phyloP scores from a whole-genome alignment of 805 yeast genomes.

The Pichia deserticola region DNA sequence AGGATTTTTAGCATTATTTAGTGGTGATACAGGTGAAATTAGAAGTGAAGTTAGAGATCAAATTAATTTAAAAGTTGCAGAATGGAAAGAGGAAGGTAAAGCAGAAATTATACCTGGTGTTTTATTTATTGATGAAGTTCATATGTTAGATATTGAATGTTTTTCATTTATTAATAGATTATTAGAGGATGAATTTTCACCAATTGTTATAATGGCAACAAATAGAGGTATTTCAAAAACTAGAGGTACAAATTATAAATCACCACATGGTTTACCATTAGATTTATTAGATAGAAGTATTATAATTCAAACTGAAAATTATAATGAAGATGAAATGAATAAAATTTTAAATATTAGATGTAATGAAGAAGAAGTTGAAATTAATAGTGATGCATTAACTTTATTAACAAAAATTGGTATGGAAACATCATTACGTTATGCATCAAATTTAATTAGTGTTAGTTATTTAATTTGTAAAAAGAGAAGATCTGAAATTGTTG shows the following conservation, averaged over 20 bases:
- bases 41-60: conserved; percentile 76
- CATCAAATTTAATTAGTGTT: conserved; percentile 85
- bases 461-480: conserved; percentile 76
- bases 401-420: conserved; percentile 67
- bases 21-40: conserved; percentile 93
- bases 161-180: conserved; percentile 93
- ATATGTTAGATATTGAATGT: conserved; percentile 96
- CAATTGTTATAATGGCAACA: conserved; percentile 91
- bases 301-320: conserved; percentile 89
- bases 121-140: conserved; percentile 93
- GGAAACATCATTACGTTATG: conserved; percentile 79
- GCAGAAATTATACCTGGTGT: conserved; percentile 99
- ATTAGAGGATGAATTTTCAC: conserved; percentile 84
- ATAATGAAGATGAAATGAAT: conserved; percentile 72
- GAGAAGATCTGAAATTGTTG: conserved; percentile 60
- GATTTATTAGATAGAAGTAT: conserved; percentile 88
- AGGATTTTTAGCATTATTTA: conserved; percentile 42
- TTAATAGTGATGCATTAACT: conserved; percentile 64
- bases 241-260: conserved; percentile 80
- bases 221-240: conserved; percentile 90
- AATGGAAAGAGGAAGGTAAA: conserved; percentile 95
- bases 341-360: conserved; percentile 80
- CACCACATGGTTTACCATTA: conserved; percentile 97
- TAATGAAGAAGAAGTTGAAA: conserved; percentile 61
- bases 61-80: conserved; percentile 63